Percentiles rank a stretch among this genome's conserved stretches.
These are phyloP conservation scores for Torrubiellomyces zombiae DNA, from an alignment of 2,329 filamentous ascomycete species.

Conservation along the genomic window DNA sequence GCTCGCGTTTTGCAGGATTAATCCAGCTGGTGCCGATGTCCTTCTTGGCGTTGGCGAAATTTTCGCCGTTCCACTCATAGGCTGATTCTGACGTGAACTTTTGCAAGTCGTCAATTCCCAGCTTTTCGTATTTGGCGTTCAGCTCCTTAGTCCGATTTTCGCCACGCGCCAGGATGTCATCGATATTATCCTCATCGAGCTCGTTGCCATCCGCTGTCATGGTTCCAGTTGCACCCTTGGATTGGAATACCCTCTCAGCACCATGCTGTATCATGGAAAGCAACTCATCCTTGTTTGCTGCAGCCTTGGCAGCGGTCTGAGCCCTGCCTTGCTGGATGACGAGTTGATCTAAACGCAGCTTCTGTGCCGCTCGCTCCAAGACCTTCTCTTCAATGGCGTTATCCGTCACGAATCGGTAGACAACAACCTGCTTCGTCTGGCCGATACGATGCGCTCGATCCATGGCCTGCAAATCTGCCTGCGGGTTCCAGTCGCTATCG, in stretches of 20 bases:
- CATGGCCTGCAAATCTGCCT: constrained; percentile 97
- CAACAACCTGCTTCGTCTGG: constrained; percentile 93
- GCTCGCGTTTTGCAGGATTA: constrained; percentile 93
- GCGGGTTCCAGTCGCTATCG: constrained; percentile 97
- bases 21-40: constrained; percentile 93
- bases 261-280: constrained; percentile 98
- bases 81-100: constrained; percentile 96
- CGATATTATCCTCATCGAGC: constrained; percentile 78
- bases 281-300: constrained; percentile 89
- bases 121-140: constrained; percentile 87
- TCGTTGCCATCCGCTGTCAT: constrained; percentile 43
- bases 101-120: constrained; percentile 90
- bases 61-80: constrained; percentile 98
- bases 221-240: constrained; percentile 46
- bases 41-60: constrained; percentile 82
- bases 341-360: constrained; percentile 86
- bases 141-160: constrained; percentile 80
- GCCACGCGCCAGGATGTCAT: constrained; percentile 69
- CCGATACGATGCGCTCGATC: constrained; percentile 96
- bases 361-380: constrained; percentile 87
- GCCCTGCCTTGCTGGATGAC: constrained; percentile 96
- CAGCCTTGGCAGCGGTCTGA: constrained; percentile 77
- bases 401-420: constrained; percentile 94
- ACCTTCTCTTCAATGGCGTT: constrained; percentile 99
- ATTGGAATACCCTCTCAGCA: constrained; percentile 82